phyloP scores from a whole-genome alignment of 1,284 basidiomycete genomes.

The Ustilago vetiveriae region DNA sequence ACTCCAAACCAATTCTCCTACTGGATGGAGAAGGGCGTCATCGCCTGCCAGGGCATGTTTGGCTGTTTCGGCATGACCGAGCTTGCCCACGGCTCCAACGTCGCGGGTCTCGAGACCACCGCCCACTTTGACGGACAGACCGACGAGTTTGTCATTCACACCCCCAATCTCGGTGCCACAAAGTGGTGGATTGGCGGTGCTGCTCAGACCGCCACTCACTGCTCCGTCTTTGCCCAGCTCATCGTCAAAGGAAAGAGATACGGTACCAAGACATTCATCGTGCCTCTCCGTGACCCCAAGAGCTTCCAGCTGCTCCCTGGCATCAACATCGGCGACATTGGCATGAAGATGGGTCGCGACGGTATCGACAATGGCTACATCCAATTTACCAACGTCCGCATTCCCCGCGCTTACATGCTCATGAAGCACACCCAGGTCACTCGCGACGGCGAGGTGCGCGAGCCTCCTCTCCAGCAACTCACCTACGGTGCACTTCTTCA shows the following conservation, averaged over 20 bases:
- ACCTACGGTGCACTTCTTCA: conserved; percentile 73
- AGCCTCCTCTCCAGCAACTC: conserved; percentile 72
- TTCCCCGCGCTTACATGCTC: conserved; percentile 73
- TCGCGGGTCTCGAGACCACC: conserved; percentile 73
- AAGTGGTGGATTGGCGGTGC: conserved; percentile 72
- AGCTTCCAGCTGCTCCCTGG: conserved; percentile 69
- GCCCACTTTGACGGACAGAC: conserved; percentile 71
- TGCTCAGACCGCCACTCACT: conserved; percentile 72
- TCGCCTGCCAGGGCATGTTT: conserved; percentile 71
- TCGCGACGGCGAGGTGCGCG: conserved; percentile 69
- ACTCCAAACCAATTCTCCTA: conserved; percentile 69
- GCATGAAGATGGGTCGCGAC: conserved; percentile 73
- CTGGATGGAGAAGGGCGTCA: conserved; percentile 72
- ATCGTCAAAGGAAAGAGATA: conserved; percentile 71
- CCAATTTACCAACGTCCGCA: conserved; percentile 72
- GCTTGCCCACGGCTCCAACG: conserved; percentile 71
- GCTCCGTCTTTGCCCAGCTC: conserved; percentile 72
- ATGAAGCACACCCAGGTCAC: conserved; percentile 74
- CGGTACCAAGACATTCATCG: conserved; percentile 73
- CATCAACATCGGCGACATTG: conserved; percentile 73
- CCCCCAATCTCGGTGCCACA: conserved; percentile 66
- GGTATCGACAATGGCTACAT: conserved; percentile 69
- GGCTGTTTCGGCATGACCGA: conserved; percentile 74
- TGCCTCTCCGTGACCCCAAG: conserved; percentile 71
- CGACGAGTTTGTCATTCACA: conserved; percentile 73